Evolutionary conservation across 208 protist genomes (phyloP).

Genomic region (Wallacemonas sp.): DNA sequence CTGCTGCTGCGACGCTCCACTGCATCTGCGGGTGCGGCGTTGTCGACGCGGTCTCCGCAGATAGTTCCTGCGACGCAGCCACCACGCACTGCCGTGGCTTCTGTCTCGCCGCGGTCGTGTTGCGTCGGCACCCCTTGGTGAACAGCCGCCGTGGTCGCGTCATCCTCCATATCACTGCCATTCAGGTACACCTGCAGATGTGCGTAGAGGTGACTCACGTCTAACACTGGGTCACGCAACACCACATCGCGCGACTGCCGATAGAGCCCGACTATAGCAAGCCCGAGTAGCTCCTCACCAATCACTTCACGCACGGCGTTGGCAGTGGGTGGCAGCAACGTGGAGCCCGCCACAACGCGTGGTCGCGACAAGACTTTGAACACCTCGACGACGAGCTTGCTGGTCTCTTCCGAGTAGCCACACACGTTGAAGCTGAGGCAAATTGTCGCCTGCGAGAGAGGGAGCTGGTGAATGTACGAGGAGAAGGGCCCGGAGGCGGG

Average conservation of each 20-base stretch:
- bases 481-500: constrained; percentile 70
- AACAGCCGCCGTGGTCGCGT: neutral
- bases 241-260: constrained; percentile 61
- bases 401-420: constrained; percentile 60
- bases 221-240: constrained; percentile 58
- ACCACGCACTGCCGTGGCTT: no score
- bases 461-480: constrained; percentile 82
- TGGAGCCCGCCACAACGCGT: constrained; percentile 3
- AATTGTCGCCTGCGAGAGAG: constrained; percentile 56
- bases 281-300: constrained; percentile 67
- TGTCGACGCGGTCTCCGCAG: no score
- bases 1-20: no score
- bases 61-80: no score
- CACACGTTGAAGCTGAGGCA: constrained; percentile 69
- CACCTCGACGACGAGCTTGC: constrained; percentile 71
- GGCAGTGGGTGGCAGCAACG: constrained; percentile 11
- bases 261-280: constrained; percentile 76
- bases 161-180: neutral
- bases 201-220: constrained; percentile 37
- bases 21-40: no score
- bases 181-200: constrained; percentile 20
- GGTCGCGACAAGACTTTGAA: constrained; percentile 62
- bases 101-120: no score
- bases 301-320: constrained; percentile 42
- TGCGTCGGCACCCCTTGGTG: neutral